Evolutionary conservation across 805 yeast species (phyloP), one percentile per base, ranked within the genome.

Genomic region (Saccharomycopsis capsularis): DNA sequence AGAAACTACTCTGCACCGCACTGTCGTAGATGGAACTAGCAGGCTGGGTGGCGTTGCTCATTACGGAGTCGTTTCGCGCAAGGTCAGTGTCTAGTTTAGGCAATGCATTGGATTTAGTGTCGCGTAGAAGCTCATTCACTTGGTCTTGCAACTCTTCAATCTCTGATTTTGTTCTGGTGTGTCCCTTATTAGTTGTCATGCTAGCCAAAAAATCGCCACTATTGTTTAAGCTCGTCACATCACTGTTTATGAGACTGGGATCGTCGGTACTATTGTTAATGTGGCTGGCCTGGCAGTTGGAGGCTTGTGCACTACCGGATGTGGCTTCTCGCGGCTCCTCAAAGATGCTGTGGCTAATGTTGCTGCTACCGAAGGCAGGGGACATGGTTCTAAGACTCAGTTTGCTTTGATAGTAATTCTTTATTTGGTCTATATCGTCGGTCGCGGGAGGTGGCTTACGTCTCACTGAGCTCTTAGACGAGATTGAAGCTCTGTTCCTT

Each of bases 81-180:
- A 34, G 19, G 18, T 16, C 19, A 13, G 38, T 34, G 38, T 34
- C 38, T 5, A 34, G 7, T 11, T 34, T 34, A 11, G 15, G 18
- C 13, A 34, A n/a, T 13, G 7, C 13, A 7, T 13, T 27, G 7
- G 15, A 5, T 6, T 34, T 9, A 34, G 7, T 34, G n/a, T 18
- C n/a, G 6, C 5, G 18, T 13, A 42, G 30, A 44, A 46, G 29
- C 15, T 40, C 50, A 16, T 46, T 35, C 13, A 46, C 50, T 27
- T 46, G 46, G 29, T 46, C 50, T 16, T 42, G 51, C 22, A 51
- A 51, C 18, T 42, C 47, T 27, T 51, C 51, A 16, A 46, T 34
- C 19, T 47, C 50, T 19, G 50, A 46, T 18, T 41, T 40, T 3
- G 50, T 46, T 34, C 50, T 35, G 11, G 13, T 32, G 30, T 46